Evolutionary conservation across 306 rosid genomes (phyloP).

Genomic region (Cicer arietinum): DNA sequence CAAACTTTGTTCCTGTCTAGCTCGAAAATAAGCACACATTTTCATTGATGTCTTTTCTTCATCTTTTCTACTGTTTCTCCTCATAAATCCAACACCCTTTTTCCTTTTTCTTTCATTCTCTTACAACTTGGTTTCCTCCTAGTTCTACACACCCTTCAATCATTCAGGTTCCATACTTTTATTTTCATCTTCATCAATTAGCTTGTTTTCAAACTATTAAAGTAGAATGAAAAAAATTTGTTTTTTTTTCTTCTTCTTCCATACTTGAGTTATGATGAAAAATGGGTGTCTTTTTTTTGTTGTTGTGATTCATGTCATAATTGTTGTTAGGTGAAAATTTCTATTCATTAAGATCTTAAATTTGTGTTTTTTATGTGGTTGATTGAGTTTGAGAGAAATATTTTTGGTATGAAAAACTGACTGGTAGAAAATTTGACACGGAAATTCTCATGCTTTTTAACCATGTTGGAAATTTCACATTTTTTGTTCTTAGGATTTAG

Average conservation of each 20-base stretch:
- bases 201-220: neutral
- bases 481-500: neutral
- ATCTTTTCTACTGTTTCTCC: conserved; percentile 21
- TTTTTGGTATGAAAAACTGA: neutral
- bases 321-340: neutral
- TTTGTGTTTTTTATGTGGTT: neutral
- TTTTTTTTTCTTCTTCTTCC: neutral
- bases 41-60: conserved; percentile 34
- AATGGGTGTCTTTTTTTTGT: too few species aligned
- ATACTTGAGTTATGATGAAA: neutral
- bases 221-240: neutral
- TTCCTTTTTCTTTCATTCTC: neutral
- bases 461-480: conserved; percentile 37
- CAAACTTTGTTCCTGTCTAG: conserved; percentile 33
- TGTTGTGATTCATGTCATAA: neutral
- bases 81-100: conserved; percentile 32
- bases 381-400: neutral
- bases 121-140: neutral
- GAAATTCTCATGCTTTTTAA: neutral
- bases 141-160: conserved; percentile 9
- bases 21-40: conserved; percentile 16
- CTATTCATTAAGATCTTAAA: neutral
- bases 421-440: too few species aligned
- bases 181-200: neutral
- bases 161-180: conserved; percentile 16